Evolutionary conservation across 2,329 filamentous ascomycete species (phyloP), one percentile per base, ranked within the genome.

Genomic region (Trichophaea hybrida): DNA sequence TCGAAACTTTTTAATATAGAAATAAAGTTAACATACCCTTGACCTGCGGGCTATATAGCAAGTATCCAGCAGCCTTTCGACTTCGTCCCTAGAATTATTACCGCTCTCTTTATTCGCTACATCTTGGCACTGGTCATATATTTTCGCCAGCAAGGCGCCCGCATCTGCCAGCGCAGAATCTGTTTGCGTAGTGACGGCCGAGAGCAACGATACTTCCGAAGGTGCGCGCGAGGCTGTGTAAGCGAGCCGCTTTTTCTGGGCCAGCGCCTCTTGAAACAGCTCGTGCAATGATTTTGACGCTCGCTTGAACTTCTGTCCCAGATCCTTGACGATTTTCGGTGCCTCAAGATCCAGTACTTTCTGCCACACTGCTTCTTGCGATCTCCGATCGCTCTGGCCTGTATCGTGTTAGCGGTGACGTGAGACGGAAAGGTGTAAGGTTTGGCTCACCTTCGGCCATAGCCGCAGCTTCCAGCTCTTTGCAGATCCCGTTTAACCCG

Each of bases 21-120:
- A 8, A 32, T 4, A n/a, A 33, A 32, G 53, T 33, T n/a, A 37
- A 31, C 55, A 31, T 34, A 57, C 55, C 55, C 31, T 48, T 33
- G 55, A 57, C 38, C 31, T 48, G 10, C 44, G 15, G 5, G 55
- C 55, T 43, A 57, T 55, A 35, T 65, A 62, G 58, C 62, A 65
- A 7, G 59, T 65, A 34, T 64, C 63, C 40, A 64, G 49, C 7
- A 64, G 46, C 33, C 58, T 57, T 35, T 62, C 59, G 35, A 65
- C 57, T 13, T 59, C 63, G 34, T 61, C 59, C 31, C 34, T 57
- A 34, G 24, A 24, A 24, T 24, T 24, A 3, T 57, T 31, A 6
- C 50, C 4, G 50, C 50, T n/a, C 34, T 53, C 32, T 6, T 13
- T 35, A 43, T 57, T 48, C 6, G 32, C 48, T 7, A 46, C 48